Evolutionary conservation across 768 basidiomycete genomes (phyloP), one percentile per base, ranked within the genome.

Genomic region (Rhodotorula babjevae): DNA sequence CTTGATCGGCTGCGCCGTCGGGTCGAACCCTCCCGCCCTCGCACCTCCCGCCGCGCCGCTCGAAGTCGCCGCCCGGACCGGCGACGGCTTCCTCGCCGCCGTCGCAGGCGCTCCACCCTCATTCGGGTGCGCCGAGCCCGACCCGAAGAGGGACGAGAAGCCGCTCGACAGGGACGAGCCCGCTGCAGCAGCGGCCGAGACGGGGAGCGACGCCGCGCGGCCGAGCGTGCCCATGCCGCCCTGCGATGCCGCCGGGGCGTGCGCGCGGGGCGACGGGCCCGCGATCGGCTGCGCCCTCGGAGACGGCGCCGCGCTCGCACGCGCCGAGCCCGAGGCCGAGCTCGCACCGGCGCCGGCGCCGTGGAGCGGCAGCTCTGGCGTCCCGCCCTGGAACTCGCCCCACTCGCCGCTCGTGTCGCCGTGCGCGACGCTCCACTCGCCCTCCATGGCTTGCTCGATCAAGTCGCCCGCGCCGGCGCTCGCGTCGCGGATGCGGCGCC

Each of bases 1-100:
- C 57, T 62, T 49, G 66, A 76, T 67, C 31, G 71, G 65, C 66
- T 73, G 75, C 33, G 65, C 61, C 15, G 72, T 60, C 21, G 72
- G 72, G 44, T 70, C 73, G 25, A 70, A 64, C 19, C 15, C 36
- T 12, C 21, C 14, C 12, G 5, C 29, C 21, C n/a, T 14, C 4
- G 46, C n/a, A n/a, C 44, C 44, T 46, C 44, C 44, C 18, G 14
- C 44, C 12, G 6, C 44, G 5, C 44, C 44, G 12, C 44, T 12
- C 44, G 44, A 2, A 33, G n/a, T 10, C 40, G 56, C n/a, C 60
- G 56, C 10, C 16, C 40, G 31, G 49, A 29, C 5, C 11, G 68
- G 8, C 31, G 52, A 18, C 21, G 60, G 33, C 42, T 29, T 25
- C 25, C 49, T 8, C 44, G 44, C 14, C 12, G 44, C 2, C 44